Percentiles rank a stretch among this genome's conserved stretches.
These are phyloP conservation scores for Malus hybrid DNA, from an alignment of 331 rosid genomes.

Conservation along the genomic window DNA sequence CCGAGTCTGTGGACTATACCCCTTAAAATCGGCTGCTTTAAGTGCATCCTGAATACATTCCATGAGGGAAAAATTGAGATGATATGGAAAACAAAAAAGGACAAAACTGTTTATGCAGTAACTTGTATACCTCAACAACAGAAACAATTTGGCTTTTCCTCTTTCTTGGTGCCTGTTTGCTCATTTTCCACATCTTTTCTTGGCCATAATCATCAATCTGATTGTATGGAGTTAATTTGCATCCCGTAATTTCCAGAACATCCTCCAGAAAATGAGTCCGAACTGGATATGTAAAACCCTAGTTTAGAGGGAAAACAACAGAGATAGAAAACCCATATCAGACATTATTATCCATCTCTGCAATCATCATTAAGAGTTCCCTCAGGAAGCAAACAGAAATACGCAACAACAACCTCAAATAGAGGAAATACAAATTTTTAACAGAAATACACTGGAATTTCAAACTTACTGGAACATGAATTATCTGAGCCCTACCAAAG, in stretches of 20 bases:
- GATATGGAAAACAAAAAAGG: not conserved
- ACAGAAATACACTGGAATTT: not conserved
- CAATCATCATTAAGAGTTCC: not conserved
- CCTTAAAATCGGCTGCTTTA: constrained; percentile 61
- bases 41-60: constrained; percentile 69
- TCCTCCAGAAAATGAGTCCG: constrained; percentile 78
- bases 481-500: constrained; percentile 54
- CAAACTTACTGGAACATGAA: constrained; percentile 60
- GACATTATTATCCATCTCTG: not conserved
- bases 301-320: constrained; percentile 10
- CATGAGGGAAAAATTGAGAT: constrained; percentile 8
- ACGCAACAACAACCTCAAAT: not conserved
- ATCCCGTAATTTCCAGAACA: constrained; percentile 77
- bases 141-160: constrained; percentile 96
- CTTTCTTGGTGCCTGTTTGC: constrained; percentile 88
- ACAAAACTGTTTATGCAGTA: constrained; percentile 3
- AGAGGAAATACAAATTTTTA: not conserved
- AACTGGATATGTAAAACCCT: constrained; percentile 90
- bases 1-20: constrained; percentile 62
- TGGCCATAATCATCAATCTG: constrained; percentile 97
- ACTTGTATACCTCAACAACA: constrained; percentile 59
- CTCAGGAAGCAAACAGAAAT: not conserved
- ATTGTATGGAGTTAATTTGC: constrained; percentile 66
- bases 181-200: constrained; percentile 86
- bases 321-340: not conserved